These are phyloP conservation scores for Aspergillus nidulans DNA, from an alignment of 495 filamentous ascomycete genomes.

Conservation along the genomic window DNA sequence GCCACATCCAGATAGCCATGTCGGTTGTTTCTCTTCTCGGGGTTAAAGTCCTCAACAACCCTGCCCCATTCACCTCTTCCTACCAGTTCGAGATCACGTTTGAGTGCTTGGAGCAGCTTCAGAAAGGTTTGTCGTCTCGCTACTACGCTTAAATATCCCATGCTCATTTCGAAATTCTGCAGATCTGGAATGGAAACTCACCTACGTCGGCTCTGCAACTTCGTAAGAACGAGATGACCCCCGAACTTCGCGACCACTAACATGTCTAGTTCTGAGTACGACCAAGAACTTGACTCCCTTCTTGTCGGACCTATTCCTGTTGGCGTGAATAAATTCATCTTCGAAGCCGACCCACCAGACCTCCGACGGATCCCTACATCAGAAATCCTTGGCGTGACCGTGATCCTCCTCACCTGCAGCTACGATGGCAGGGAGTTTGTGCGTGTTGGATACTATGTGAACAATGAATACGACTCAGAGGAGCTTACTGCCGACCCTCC, in stretches of 20 bases:
- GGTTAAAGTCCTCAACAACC: constrained; percentile 94
- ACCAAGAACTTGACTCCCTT: constrained; percentile 95
- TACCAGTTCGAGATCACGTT: constrained; percentile 99
- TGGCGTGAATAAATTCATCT: constrained; percentile 97
- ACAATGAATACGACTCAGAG: constrained; percentile 95
- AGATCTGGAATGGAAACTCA: constrained; percentile 99
- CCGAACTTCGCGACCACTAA: constrained; percentile 15
- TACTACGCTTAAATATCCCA: neutral
- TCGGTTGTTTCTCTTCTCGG: constrained; percentile 94
- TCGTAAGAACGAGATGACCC: constrained; percentile 56
- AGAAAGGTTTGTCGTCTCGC: constrained; percentile 62
- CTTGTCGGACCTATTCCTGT: constrained; percentile 95
- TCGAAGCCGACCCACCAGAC: constrained; percentile 90
- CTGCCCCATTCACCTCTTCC: constrained; percentile 78
- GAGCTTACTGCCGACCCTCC: constrained; percentile 85
- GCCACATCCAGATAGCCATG: constrained; percentile 54
- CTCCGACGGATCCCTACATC: constrained; percentile 84
- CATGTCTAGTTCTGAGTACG: constrained; percentile 73
- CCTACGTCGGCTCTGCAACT: constrained; percentile 96
- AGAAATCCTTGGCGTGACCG: constrained; percentile 94
- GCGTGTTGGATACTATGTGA: constrained; percentile 97
- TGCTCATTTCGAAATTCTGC: constrained; percentile 2
- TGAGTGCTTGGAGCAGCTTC: constrained; percentile 87
- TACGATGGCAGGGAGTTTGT: constrained; percentile 97
- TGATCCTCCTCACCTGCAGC: constrained; percentile 92